A percentile compares a stretch with the other conserved stretches of the same genome.
Evolutionary conservation across 306 rosid genomes (phyloP).

Genomic region (Medicago arabica): DNA sequence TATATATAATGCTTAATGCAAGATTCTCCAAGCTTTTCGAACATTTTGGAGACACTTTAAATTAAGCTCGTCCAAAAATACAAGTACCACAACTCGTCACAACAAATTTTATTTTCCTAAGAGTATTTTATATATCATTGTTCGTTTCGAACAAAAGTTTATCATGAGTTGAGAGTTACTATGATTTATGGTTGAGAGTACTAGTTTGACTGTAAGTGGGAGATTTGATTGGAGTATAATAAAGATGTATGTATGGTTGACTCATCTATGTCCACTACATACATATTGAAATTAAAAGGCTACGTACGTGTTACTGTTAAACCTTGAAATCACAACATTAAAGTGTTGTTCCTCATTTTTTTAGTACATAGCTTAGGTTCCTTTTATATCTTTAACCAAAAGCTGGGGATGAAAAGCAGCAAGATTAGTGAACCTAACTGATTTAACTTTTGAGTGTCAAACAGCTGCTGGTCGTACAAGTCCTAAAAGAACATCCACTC

Average conservation of each 20-base stretch:
- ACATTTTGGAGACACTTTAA: not conserved
- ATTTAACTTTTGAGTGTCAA: not conserved
- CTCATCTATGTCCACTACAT: constrained; percentile 20
- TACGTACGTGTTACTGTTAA: not conserved
- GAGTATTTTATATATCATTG: not conserved
- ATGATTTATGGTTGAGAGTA: constrained; percentile 36
- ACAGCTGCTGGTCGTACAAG: not conserved
- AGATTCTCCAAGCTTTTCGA: too few species aligned
- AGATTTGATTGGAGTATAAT: constrained; percentile 31
- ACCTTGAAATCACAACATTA: constrained; percentile 17
- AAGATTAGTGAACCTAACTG: constrained; percentile 3
- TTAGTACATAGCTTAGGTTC: not conserved
- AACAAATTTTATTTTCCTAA: not conserved
- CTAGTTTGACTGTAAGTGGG: constrained; percentile 35
- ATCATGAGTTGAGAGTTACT: not conserved
- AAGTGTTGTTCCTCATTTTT: not conserved
- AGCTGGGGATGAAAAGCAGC: not conserved
- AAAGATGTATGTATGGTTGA: constrained; percentile 23
- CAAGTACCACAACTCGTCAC: not conserved
- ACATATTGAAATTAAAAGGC: constrained; percentile 7
- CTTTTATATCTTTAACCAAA: not conserved
- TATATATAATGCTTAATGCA: too few species aligned
- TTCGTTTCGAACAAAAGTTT: not conserved
- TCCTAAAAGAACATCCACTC: not conserved
- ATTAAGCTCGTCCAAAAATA: not conserved